Evolutionary conservation across 306 rosid species (phyloP).

Genomic region (Herpetospermum pedunculosum): DNA sequence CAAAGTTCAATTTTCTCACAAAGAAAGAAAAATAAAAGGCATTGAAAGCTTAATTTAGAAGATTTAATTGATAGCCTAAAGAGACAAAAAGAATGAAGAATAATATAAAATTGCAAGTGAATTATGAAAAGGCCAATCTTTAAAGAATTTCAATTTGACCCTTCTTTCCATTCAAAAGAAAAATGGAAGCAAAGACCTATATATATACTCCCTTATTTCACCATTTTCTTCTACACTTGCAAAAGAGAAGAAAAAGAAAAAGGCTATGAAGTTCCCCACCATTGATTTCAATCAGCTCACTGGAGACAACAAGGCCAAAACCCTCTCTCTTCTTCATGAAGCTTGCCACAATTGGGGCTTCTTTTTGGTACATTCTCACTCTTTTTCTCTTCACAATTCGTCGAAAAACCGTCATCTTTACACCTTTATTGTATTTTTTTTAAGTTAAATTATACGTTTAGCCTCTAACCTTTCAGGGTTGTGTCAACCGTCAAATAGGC

Average conservation of each 20-base stretch:
- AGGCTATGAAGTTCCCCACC: conserved; percentile 44
- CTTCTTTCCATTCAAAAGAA: not conserved
- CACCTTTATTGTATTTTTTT: too few relatives aligned
- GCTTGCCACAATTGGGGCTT: conserved; percentile 77
- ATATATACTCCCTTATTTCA: conserved; percentile 32
- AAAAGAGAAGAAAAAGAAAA: not conserved
- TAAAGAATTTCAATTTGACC: not conserved
- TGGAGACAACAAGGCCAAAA: conserved; percentile 42
- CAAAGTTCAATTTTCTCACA: not conserved
- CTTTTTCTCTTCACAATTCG: not conserved
- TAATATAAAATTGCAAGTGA: not conserved
- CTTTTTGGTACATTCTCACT: conserved; percentile 29
- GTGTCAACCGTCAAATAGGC: too few relatives aligned
- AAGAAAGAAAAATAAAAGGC: not conserved
- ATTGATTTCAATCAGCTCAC: conserved; percentile 58
- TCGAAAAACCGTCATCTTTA: too few relatives aligned
- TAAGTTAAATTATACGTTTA: too few relatives aligned
- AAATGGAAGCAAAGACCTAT: conserved; percentile 22
- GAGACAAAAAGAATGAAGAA: not conserved
- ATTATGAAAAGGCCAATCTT: not conserved
- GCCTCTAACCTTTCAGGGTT: too few relatives aligned
- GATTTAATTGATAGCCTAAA: not conserved
- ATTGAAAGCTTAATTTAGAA: not conserved
- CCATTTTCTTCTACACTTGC: conserved; percentile 19
- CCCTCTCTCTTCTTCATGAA: conserved; percentile 51